Evolutionary conservation across 2,329 filamentous ascomycete species (phyloP).

Genomic region (Aspergillus tamarii): DNA sequence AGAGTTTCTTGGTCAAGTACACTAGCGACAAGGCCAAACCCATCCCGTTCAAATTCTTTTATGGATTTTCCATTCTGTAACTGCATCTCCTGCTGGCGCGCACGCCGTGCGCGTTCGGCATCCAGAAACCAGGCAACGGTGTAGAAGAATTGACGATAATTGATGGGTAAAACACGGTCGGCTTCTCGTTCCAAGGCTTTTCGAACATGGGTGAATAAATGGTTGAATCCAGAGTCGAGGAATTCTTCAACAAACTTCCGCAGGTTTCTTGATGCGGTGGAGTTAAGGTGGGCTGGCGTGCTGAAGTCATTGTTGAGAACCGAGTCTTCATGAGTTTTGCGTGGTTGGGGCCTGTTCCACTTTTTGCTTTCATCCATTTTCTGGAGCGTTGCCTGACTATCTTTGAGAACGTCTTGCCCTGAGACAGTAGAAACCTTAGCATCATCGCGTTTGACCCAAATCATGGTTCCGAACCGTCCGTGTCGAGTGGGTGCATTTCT

Average conservation of each 20-base stretch:
- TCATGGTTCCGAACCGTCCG: constrained; percentile 94
- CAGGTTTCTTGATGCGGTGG: constrained; percentile 74
- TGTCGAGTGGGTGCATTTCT: constrained; percentile 82
- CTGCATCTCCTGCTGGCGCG: constrained; percentile 57
- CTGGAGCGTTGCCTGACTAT: constrained; percentile 71
- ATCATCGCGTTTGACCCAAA: constrained; percentile 89
- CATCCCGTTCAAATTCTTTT: constrained; percentile 67
- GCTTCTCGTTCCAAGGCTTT: constrained; percentile 90
- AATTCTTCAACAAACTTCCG: constrained; percentile 88
- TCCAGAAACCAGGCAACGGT: constrained; percentile 89
- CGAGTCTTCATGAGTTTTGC: constrained; percentile 64
- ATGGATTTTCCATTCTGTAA: constrained; percentile 51
- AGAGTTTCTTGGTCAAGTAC: constrained; percentile 96
- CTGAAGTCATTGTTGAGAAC: constrained; percentile 72
- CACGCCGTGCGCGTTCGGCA: constrained; percentile 75
- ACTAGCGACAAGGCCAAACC: constrained; percentile 82
- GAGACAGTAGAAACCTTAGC: constrained; percentile 83
- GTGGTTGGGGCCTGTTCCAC: constrained; percentile 77
- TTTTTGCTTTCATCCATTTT: constrained; percentile 93
- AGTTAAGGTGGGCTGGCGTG: constrained; percentile 68
- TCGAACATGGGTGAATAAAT: constrained; percentile 79
- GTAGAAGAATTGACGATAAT: constrained; percentile 88
- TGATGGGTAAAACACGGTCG: constrained; percentile 75
- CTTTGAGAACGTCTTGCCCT: constrained; percentile 80
- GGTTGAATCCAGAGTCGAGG: constrained; percentile 93